Percentiles rank a stretch among this genome's conserved stretches.
Evolutionary conservation across 2,329 filamentous ascomycete genomes (phyloP).

Genomic region (Fusarium albidum): DNA sequence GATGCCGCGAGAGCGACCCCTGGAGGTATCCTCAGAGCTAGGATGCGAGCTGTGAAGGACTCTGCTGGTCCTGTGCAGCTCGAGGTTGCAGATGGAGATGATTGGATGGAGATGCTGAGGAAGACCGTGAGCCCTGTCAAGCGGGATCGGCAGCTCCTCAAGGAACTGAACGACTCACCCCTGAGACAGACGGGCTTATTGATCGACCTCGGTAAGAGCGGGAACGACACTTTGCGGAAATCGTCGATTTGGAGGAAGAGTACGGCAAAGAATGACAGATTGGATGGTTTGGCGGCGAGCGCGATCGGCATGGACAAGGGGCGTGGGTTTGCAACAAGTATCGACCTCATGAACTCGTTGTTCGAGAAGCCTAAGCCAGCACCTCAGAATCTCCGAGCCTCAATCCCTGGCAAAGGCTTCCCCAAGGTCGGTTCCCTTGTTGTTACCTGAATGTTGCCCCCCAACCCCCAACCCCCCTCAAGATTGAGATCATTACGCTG

Average conservation of each 20-base stretch:
- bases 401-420: constrained; percentile 70
- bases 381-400: constrained; percentile 60
- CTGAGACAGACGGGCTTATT: constrained; percentile 39
- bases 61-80: constrained; percentile 65
- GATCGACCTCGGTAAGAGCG: constrained; percentile 41
- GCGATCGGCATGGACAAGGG: constrained; percentile 53
- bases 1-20: constrained; percentile 58
- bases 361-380: constrained; percentile 77
- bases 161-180: constrained; percentile 65
- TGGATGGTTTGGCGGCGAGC: constrained; percentile 41
- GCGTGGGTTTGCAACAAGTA: constrained; percentile 82
- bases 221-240: constrained; percentile 61
- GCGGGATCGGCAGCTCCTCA: constrained; percentile 80
- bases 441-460: constrained; percentile 48
- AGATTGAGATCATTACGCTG: constrained; percentile 29
- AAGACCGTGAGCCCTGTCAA: constrained; percentile 95
- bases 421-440: constrained; percentile 81
- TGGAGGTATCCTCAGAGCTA: constrained; percentile 69
- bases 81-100: constrained; percentile 74
- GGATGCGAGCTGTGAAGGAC: constrained; percentile 70
- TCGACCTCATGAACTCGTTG: constrained; percentile 95
- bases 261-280: constrained; percentile 40
- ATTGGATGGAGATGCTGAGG: constrained; percentile 94
- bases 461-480: too few relatives aligned
- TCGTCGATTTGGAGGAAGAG: constrained; percentile 48